phyloP scores from a whole-genome alignment of 106 monocot genomes.

The Acorus calamus region DNA sequence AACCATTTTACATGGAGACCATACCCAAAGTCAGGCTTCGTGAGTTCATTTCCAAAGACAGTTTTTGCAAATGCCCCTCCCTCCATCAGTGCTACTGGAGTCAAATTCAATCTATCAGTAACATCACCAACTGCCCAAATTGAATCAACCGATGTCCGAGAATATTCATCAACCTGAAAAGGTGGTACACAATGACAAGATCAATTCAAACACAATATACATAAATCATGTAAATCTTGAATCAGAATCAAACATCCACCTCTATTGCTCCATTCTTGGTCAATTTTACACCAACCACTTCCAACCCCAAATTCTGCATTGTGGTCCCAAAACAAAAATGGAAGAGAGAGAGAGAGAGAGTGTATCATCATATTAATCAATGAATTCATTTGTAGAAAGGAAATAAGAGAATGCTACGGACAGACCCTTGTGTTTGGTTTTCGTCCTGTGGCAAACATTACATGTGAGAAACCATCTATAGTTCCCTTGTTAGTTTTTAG shows the following conservation, averaged over 20 bases:
- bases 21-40: slow-evolving; percentile 80
- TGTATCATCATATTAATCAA: no score
- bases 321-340: not conserved
- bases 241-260: slow-evolving; percentile 27
- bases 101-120: slow-evolving; percentile 86
- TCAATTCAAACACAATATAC: not conserved
- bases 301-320: slow-evolving; percentile 79
- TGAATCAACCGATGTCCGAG: slow-evolving; percentile 73
- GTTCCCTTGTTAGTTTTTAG: slow-evolving; percentile 83
- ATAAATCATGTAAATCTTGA: not conserved
- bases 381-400: not conserved
- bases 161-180: slow-evolving; percentile 84
- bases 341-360: not conserved
- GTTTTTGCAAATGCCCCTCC: slow-evolving; percentile 92
- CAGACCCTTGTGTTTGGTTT: slow-evolving; percentile 89
- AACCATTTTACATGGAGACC: not conserved
- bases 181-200: slow-evolving; percentile 1
- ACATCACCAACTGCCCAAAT: slow-evolving; percentile 99
- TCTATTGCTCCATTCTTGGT: slow-evolving; percentile 73
- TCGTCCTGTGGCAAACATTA: slow-evolving; percentile 99
- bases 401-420: not conserved
- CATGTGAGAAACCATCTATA: slow-evolving; percentile 84
- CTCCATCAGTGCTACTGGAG: slow-evolving; percentile 98
- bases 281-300: slow-evolving; percentile 82
- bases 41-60: slow-evolving; percentile 72